Evolutionary conservation across 371 early-diverging fungal species (phyloP).

Genomic region (Apophysomyces ossiformis): DNA sequence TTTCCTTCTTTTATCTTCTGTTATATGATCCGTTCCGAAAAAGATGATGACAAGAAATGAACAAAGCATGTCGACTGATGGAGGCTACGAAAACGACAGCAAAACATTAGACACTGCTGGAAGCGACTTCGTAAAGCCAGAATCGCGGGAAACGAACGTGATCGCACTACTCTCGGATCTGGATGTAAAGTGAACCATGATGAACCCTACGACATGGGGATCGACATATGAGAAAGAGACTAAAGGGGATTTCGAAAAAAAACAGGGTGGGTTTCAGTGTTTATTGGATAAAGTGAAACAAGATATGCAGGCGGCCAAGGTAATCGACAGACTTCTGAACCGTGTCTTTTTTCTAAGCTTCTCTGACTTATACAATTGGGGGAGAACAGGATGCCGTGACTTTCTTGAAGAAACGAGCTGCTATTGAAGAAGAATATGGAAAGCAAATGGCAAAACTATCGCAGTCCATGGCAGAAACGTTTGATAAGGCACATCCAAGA

Average conservation of each 20-base stretch:
- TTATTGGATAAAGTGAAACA: conserved; percentile 51
- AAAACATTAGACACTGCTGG: conserved; percentile 55
- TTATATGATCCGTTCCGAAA: not conserved
- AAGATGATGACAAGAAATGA: conserved; percentile 8
- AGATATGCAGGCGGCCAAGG: conserved; percentile 46
- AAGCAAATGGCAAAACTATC: conserved; percentile 50
- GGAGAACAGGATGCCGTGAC: conserved; percentile 39
- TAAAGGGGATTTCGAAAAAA: no score
- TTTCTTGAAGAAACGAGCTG: conserved; percentile 58
- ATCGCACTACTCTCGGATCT: conserved; percentile 23
- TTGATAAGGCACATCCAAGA: conserved; percentile 37
- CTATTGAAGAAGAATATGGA: conserved; percentile 61
- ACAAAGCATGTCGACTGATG: conserved; percentile 37
- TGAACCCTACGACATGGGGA: not conserved
- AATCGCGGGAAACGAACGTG: conserved; percentile 16
- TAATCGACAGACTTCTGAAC: conserved; percentile 8
- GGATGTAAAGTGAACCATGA: conserved; percentile 19
- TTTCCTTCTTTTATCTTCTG: not conserved
- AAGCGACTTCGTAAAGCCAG: conserved; percentile 44
- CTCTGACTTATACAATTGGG: not conserved
- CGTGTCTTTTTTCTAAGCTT: conserved; percentile 6
- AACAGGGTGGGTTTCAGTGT: conserved; percentile 44
- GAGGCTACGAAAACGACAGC: conserved; percentile 67
- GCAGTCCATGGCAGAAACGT: conserved; percentile 41
- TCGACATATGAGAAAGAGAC: not conserved